Evolutionary conservation across 2,329 filamentous ascomycete genomes (phyloP), one percentile per base, ranked within the genome.

Genomic region (Fusarium sarcochroum): DNA sequence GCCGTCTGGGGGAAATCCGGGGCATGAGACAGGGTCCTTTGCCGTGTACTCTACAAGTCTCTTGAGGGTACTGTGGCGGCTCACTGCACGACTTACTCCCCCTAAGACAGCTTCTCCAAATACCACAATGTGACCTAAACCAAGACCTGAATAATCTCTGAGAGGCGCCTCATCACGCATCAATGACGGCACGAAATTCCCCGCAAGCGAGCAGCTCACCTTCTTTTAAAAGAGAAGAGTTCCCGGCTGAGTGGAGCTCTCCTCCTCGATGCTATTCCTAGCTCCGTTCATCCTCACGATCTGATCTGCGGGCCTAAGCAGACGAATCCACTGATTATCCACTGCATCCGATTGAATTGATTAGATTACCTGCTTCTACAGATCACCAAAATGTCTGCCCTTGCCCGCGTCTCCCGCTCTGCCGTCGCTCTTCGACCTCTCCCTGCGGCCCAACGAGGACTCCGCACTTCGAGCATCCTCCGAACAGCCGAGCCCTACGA

Each of bases 171-270:
- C 52, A 32, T 50, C 56, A 64, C 63, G 52, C 54, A 60, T 70
- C 48, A 47, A 68, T 65, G 67, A 70, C 67, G 67, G 53, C 32
- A 64, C 60, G 51, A 58, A 64, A 68, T 64, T 58, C 63, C 58
- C 67, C 66, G 57, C 66, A 50, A 37, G 32, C 15, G 10, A 32
- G 17, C 47, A 35, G 15, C 37, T 58, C 25, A 42, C 59, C 30
- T 45, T 46, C 21, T 59, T 38, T 50, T 63, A 63, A 40, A 69
- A 70, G 47, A 54, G 35, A 30, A 32, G 49, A 50, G 21, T 23
- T 48, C 59, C 63, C 49, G 25, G 17, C 21, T 14, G 32, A 51
- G 46, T 60, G 51, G 64, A 68, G 58, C 46, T 52, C 7, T 54
- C 13, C 49, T 50, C 52, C 59, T 58, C 53, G 48, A 67, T 47